Evolutionary conservation across 1,139 yeast genomes (phyloP), one percentile per base, ranked within the genome.

Genomic region (Scheffersomyces segobiensis): DNA sequence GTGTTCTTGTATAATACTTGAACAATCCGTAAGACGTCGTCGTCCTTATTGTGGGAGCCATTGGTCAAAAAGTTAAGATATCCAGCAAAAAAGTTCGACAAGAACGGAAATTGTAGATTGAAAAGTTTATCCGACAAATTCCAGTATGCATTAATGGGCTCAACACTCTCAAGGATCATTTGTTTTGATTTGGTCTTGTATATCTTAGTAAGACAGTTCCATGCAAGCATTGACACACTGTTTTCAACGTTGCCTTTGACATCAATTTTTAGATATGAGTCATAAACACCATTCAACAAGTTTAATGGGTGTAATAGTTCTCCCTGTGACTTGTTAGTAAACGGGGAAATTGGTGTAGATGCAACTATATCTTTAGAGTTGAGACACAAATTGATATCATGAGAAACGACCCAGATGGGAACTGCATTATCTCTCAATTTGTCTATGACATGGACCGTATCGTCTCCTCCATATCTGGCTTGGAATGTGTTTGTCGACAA

Each of bases 41-140:
- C 67, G 50, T 67, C 62, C 42, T 67, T 71, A 24, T 70, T 66
- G 46, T 58, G 53, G n/a, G 72, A 63, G 2, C 83, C 83, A 65
- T 77, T 78, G 32, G 70, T 62, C 55, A 78, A 67, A 58, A 69
- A 78, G 19, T 78, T 70, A 47, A 80, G 64, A 61, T 73, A 77
- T 0, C 84, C 84, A 1, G 75, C 66, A 74, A 81, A 78, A 61
- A 80, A 80, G 39, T 67, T 69, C 60, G 72, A 76, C 64, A 79
- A 65, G 57, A 80, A 78, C 6, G 84, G 83, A 8, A 77, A 63
- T 51, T 73, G 73, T n/a, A 79, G 65, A 17, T 72, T 73, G 57
- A 68, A 74, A 17, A 62, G 60, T 12, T 66, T 61, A 20, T 59
- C 56, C 1, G 62, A 59, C 1, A 60, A 60, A 46, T 67, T 64